Evolutionary conservation across 768 basidiomycete genomes (phyloP).

Genomic region (Phanerodontia chrysosporium): DNA sequence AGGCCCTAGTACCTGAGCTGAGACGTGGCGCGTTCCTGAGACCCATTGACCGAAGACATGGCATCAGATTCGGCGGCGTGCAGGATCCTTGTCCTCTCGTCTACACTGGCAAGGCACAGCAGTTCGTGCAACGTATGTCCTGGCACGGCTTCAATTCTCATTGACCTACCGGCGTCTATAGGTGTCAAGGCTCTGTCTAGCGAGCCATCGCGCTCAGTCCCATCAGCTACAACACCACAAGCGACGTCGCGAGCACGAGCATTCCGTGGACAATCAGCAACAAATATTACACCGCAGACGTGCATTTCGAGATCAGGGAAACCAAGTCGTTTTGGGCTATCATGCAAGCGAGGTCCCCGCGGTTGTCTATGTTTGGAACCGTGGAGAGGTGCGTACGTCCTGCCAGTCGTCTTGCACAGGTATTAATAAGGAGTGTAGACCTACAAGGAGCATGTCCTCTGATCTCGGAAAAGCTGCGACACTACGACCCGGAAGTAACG

Average conservation of each 20-base stretch:
- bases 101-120: slow-evolving; percentile 19
- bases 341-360: slow-evolving; percentile 55
- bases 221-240: slow-evolving; percentile 6
- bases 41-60: not conserved
- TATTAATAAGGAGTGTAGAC: slow-evolving; percentile 32
- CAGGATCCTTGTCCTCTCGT: slow-evolving; percentile 23
- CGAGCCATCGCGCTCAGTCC: slow-evolving; percentile 1
- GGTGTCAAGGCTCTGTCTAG: slow-evolving; percentile 20
- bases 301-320: slow-evolving; percentile 58
- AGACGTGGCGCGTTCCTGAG: not conserved
- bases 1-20: not conserved
- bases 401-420: not conserved
- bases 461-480: slow-evolving; percentile 43
- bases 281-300: slow-evolving; percentile 77
- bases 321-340: slow-evolving; percentile 39
- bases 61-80: slow-evolving; percentile 7
- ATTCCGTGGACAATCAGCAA: slow-evolving; percentile 76
- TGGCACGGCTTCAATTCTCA: not conserved
- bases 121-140: slow-evolving; percentile 25
- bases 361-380: slow-evolving; percentile 66
- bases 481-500: slow-evolving; percentile 64
- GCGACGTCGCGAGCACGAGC: not conserved
- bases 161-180: slow-evolving; percentile 3
- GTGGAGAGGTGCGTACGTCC: slow-evolving; percentile 52
- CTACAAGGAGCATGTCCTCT: slow-evolving; percentile 52